A percentile compares a stretch with the other conserved stretches of the same genome.
Conservation (phyloP, 257 asterid genomes). For the Nicotiana obtusifolia region DNA sequence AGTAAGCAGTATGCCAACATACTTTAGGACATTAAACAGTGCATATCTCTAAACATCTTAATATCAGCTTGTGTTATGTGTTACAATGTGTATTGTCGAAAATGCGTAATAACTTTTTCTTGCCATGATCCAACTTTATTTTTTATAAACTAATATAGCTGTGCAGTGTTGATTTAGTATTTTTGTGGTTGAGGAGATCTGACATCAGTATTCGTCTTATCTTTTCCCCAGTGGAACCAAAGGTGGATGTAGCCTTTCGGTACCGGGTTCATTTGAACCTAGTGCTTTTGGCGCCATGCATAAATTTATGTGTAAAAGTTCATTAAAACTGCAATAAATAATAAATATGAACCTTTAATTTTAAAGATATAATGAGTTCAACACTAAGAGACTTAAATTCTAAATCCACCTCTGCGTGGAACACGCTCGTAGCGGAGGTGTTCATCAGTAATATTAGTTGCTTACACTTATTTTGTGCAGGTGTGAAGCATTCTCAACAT, state of each 20-base stretch:
- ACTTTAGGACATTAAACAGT: neutral
- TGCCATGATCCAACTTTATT: neutral
- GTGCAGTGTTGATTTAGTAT: neutral
- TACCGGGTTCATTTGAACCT: too few species aligned
- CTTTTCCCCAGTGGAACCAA: neutral
- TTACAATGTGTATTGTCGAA: too few species aligned
- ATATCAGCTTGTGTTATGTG: too few species aligned
- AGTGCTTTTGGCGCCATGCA: too few species aligned
- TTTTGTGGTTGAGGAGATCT: neutral
- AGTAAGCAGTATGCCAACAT: neutral
- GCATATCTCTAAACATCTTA: too few species aligned
- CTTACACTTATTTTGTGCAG: slow-evolving; percentile 25
- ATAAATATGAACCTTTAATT: too few species aligned
- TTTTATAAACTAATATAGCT: neutral
- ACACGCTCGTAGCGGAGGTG: neutral
- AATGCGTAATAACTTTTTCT: neutral
- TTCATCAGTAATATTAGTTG: neutral
- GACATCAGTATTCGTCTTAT: neutral
- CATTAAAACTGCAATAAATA: too few species aligned
- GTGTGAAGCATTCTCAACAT: slow-evolving; percentile 94
- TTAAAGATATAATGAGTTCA: too few species aligned
- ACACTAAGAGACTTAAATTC: too few species aligned
- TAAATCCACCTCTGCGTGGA: neutral
- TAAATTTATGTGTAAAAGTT: too few species aligned
- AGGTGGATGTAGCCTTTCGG: too few species aligned